These are phyloP conservation scores for Chalara sp. DNA, from an alignment of 2,329 filamentous ascomycete species.

Conservation along the genomic window DNA sequence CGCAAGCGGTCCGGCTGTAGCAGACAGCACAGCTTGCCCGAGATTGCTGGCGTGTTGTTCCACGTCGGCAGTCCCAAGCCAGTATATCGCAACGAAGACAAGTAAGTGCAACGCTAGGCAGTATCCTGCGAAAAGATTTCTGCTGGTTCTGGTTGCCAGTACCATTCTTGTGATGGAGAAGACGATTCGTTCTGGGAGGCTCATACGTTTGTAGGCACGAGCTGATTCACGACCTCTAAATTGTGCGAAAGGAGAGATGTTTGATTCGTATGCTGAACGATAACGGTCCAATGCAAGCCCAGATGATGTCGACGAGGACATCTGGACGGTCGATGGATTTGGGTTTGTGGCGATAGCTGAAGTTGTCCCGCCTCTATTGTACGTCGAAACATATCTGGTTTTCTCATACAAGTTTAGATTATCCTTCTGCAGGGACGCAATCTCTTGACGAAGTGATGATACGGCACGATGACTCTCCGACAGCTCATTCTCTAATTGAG, in stretches of 20 bases:
- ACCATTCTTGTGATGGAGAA: conserved; percentile 90
- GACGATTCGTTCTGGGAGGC: conserved; percentile 79
- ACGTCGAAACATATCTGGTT: conserved; percentile 91
- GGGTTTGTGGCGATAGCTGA: conserved; percentile 61
- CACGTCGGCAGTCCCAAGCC: conserved; percentile 65
- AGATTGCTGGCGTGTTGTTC: conserved; percentile 36
- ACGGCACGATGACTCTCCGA: conserved; percentile 77
- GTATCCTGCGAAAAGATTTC: conserved; percentile 91
- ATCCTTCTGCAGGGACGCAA: conserved; percentile 88
- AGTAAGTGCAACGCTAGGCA: conserved; percentile 83
- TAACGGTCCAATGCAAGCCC: conserved; percentile 76
- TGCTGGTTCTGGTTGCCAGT: conserved; percentile 78
- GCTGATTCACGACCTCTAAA: conserved; percentile 92
- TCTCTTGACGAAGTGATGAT: conserved; percentile 81
- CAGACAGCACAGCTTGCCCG: conserved; percentile 35
- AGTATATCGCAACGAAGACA: conserved; percentile 82
- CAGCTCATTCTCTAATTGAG: conserved; percentile 83
- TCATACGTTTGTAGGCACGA: conserved; percentile 88
- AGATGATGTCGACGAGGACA: conserved; percentile 53
- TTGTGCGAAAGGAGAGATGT: conserved; percentile 90
- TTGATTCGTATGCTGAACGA: conserved; percentile 86
- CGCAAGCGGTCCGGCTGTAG: conserved; percentile 32
- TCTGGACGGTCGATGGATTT: conserved; percentile 64
- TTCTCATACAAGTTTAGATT: conserved; percentile 97
- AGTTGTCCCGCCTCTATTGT: conserved; percentile 64